Conservation (phyloP, 2,329 filamentous ascomycete genomes). For the Thelonectria discophora region DNA sequence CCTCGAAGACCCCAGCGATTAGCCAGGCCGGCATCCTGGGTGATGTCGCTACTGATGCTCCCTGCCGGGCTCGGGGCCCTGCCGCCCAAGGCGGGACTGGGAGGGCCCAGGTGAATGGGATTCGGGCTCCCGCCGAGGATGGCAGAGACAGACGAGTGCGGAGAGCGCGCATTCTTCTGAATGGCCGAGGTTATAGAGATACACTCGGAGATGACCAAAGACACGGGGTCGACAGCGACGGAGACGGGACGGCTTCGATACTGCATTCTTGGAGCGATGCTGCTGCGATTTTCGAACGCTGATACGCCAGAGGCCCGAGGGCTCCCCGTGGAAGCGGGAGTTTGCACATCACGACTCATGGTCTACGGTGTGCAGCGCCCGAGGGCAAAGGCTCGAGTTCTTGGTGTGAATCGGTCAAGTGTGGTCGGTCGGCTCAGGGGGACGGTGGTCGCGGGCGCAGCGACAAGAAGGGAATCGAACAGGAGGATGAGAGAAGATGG, state of each 20-base stretch:
- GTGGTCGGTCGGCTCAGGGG: slow-evolving; percentile 6
- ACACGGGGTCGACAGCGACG: slow-evolving; percentile 89
- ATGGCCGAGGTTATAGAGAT: slow-evolving; percentile 98
- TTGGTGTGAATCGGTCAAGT: slow-evolving; percentile 19
- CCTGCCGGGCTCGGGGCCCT: slow-evolving; percentile 53
- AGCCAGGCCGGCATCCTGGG: slow-evolving; percentile 67
- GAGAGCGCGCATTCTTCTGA: slow-evolving; percentile 96
- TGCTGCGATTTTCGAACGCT: slow-evolving; percentile 36
- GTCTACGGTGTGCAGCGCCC: slow-evolving; percentile 32
- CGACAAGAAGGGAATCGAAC: slow-evolving; percentile 3
- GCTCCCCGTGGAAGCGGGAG: slow-evolving; percentile 40
- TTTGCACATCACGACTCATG: slow-evolving; percentile 47
- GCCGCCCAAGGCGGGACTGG: slow-evolving; percentile 52
- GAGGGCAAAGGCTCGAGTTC: slow-evolving; percentile 28
- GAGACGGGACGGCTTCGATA: slow-evolving; percentile 71
- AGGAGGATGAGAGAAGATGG: slow-evolving; percentile 7
- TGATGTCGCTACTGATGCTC: slow-evolving; percentile 51
- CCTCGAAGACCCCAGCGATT: slow-evolving; percentile 94
- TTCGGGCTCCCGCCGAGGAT: slow-evolving; percentile 84
- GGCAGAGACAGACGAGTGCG: slow-evolving; percentile 93
- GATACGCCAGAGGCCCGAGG: slow-evolving; percentile 32
- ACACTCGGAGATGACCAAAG: slow-evolving; percentile 96
- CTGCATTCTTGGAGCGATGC: slow-evolving; percentile 59
- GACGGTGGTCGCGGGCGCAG: background rate
- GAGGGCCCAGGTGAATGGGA: slow-evolving; percentile 61